These are phyloP conservation scores for Saksenaea oblongispora DNA, from an alignment of 371 early-diverging fungal genomes.

Conservation along the genomic window DNA sequence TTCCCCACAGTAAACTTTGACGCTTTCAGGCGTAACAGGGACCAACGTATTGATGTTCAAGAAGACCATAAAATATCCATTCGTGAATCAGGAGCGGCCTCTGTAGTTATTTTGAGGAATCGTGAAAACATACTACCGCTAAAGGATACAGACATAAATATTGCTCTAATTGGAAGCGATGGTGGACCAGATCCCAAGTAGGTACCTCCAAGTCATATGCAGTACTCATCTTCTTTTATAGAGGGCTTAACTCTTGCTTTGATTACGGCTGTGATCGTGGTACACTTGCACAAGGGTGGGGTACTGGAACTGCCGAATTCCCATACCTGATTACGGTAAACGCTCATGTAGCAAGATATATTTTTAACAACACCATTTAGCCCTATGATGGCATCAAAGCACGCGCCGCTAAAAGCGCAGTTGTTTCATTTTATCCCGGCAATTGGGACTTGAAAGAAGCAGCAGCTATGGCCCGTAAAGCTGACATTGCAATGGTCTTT, in stretches of 20 bases:
- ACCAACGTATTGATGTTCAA: constrained; percentile 32
- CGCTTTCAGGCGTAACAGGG: constrained; percentile 11
- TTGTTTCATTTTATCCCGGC: constrained; percentile 23
- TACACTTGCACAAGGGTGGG: constrained; percentile 56
- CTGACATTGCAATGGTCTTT: constrained; percentile 62
- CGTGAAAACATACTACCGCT: constrained; percentile 31
- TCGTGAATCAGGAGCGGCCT: constrained; percentile 39
- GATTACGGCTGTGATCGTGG: constrained; percentile 24
- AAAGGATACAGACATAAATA: constrained; percentile 6
- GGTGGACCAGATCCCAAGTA: constrained; percentile 26
- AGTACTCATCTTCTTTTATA: neutral
- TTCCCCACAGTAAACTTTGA: constrained; percentile 35
- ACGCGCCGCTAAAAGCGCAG: constrained; percentile 29
- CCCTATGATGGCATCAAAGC: constrained; percentile 41
- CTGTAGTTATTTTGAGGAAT: constrained; percentile 42
- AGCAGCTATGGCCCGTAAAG: constrained; percentile 31
- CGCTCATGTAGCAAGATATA: neutral
- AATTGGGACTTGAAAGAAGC: constrained; percentile 44
- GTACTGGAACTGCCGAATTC: constrained; percentile 52
- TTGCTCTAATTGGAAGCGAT: constrained; percentile 55
- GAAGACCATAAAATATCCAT: constrained; percentile 27
- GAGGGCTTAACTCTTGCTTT: constrained; percentile 14
- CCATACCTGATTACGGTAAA: constrained; percentile 50
- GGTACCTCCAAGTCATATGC: neutral
- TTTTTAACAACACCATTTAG: constrained; percentile 5